Evolutionary conservation across 2,329 filamentous ascomycete species (phyloP), one percentile per base, ranked within the genome.

Genomic region (Keithomyces neogunnii): DNA sequence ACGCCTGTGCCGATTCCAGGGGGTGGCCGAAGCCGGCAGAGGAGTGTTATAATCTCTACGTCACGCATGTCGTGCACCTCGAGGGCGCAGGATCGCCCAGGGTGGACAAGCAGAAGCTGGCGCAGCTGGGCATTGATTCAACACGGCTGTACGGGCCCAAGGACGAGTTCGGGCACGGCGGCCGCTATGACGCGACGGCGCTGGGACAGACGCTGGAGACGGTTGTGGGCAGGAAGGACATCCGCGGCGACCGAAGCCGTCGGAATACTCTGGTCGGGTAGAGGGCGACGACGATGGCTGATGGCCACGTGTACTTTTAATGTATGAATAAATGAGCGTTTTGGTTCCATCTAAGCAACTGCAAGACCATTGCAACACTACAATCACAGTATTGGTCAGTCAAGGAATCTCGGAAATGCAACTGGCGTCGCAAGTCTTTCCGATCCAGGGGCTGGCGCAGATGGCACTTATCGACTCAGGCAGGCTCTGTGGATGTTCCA

Each of bases 1-100:
- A 82, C 28, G 91, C 90, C 0, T 86, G 85, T 38, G 78, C 81
- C 35, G 79, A 89, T 58, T 89, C 84, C 49, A 74, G 81, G 36
- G 78, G 77, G 1, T 62, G 76, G 7, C 61, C 63, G 0, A 58
- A 62, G 3, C 67, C 72, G 1, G 50, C 54, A 0, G 62, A 66
- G 28, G 62, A 72, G 1, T 77, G 83, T 5, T 86, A 83, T 60
- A 74, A 68, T 30, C 73, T 71, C 3, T 96, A 93, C 61, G 84
- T 96, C 3, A 95, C 86, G 5, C 91, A 96, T 64, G 66, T 96
- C 11, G 75, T 96, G 5, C 86, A 95, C 62, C 69, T 96, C 0
- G 86, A 91, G 42, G 85, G 84, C 0, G 76, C 81, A 0, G 79
- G 78, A 0, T 83, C 85, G 28, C 91, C 91, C 0, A 71, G 65